These are phyloP conservation scores for Aphanomyces astaci DNA, from an alignment of 352 stramenopile genomes.

Conservation along the genomic window DNA sequence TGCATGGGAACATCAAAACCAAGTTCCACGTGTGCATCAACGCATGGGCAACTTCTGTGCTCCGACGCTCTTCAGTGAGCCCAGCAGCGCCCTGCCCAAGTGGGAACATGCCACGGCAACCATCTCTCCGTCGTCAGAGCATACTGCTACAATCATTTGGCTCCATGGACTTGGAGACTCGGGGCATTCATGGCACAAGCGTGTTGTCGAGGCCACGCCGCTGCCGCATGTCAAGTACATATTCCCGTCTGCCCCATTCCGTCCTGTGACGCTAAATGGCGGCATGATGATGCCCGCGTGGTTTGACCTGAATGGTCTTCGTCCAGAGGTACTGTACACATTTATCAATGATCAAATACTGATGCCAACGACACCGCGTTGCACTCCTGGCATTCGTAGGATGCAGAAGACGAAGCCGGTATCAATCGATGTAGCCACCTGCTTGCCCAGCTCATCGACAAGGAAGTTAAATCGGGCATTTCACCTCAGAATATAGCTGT, in stretches of 20 bases:
- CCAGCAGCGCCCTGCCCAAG: not conserved
- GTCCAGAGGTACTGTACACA: not conserved
- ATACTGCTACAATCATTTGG: slow-evolving; percentile 15
- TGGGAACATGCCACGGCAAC: not conserved
- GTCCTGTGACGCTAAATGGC: slow-evolving; percentile 75
- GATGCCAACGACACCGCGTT: not conserved
- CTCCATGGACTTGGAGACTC: slow-evolving; percentile 19
- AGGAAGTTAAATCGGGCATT: slow-evolving; percentile 27
- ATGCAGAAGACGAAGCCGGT: slow-evolving; percentile 55
- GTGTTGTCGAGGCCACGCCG: not conserved
- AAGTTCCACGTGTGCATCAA: not conserved
- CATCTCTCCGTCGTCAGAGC: not conserved
- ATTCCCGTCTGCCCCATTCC: slow-evolving; percentile 59
- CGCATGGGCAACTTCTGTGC: slow-evolving; percentile 16
- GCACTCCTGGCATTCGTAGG: no score
- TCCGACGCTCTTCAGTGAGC: not conserved
- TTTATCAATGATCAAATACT: not conserved
- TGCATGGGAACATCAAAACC: not conserved
- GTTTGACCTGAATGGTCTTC: slow-evolving; percentile 72
- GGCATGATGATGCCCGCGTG: slow-evolving; percentile 71
- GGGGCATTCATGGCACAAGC: slow-evolving; percentile 1
- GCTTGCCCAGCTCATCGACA: slow-evolving; percentile 41
- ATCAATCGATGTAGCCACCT: slow-evolving; percentile 38
- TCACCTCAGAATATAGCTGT: slow-evolving; percentile 56
- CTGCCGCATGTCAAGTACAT: slow-evolving; percentile 46